Evolutionary conservation across 2,329 filamentous ascomycete species (phyloP).

Genomic region (Phoma sp.): DNA sequence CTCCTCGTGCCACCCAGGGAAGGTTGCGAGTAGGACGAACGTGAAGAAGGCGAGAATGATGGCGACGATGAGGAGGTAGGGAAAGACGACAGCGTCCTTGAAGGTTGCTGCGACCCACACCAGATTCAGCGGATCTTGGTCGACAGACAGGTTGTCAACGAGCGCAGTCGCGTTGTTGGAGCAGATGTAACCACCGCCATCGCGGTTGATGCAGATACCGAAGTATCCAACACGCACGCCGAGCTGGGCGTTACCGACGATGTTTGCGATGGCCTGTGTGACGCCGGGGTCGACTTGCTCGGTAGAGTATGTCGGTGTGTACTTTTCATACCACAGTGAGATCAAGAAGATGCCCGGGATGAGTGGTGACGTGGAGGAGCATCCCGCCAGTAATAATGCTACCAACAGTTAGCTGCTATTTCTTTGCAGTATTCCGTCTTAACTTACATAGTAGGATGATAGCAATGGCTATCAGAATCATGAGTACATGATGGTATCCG

Average conservation of each 20-base stretch:
- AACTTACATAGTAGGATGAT: slow-evolving; percentile 93
- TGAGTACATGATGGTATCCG: slow-evolving; percentile 85
- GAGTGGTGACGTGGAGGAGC: slow-evolving; percentile 92
- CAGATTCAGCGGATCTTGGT: slow-evolving; percentile 94
- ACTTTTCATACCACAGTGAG: slow-evolving; percentile 93
- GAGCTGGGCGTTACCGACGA: slow-evolving; percentile 82
- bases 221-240: slow-evolving; percentile 97
- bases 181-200: slow-evolving; percentile 91
- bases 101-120: slow-evolving; percentile 98
- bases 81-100: slow-evolving; percentile 98
- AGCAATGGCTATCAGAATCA: slow-evolving; percentile 92
- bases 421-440: slow-evolving; percentile 17
- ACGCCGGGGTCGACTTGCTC: slow-evolving; percentile 91
- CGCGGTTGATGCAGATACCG: slow-evolving; percentile 93
- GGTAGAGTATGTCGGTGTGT: slow-evolving; percentile 81
- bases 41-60: slow-evolving; percentile 97
- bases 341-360: slow-evolving; percentile 98
- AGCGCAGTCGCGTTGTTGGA: slow-evolving; percentile 96
- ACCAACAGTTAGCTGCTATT: slow-evolving; percentile 29
- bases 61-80: slow-evolving; percentile 97
- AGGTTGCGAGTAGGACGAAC: slow-evolving; percentile 92
- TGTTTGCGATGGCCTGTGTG: slow-evolving; percentile 84
- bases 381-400: slow-evolving; percentile 93
- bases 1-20: slow-evolving; percentile 97
- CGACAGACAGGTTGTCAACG: slow-evolving; percentile 85